Evolutionary conservation across 2,329 filamentous ascomycete genomes (phyloP).

Genomic region (Bertia moriformis): DNA sequence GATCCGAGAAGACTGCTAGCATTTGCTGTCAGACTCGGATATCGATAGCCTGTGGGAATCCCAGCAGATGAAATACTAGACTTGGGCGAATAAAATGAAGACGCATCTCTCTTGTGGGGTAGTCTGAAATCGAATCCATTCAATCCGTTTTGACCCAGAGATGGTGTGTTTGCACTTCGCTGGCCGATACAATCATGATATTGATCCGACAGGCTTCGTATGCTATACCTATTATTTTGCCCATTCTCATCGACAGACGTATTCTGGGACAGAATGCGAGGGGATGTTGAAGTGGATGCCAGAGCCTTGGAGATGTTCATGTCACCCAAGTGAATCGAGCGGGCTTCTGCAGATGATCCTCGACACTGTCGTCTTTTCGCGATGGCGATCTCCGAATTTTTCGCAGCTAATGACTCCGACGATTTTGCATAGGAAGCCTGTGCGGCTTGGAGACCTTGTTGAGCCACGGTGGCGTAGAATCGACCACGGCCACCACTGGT

Average conservation of each 20-base stretch:
- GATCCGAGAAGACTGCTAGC: no score
- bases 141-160: no score
- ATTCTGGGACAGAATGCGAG: slow-evolving; percentile 8
- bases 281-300: slow-evolving; percentile 9
- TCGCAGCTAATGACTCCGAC: neutral
- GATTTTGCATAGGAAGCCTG: neutral
- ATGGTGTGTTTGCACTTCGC: no score
- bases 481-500: neutral
- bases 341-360: slow-evolving; percentile 6
- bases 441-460: neutral
- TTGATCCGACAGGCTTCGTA: no score
- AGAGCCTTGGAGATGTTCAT: slow-evolving; percentile 13
- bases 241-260: slow-evolving; percentile 2
- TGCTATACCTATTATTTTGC: no score
- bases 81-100: slow-evolving; percentile 3
- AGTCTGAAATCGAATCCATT: neutral
- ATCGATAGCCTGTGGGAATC: no score
- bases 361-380: neutral
- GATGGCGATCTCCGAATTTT: neutral
- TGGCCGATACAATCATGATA: no score
- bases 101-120: neutral
- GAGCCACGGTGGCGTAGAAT: neutral
- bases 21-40: no score
- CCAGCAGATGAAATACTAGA: slow-evolving; percentile 1
- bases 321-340: slow-evolving; percentile 11